A percentile compares a stretch with the other conserved stretches of the same genome.
These are phyloP conservation scores for Gastrolobium bilobum DNA, from an alignment of 306 rosid genomes.

Conservation along the genomic window DNA sequence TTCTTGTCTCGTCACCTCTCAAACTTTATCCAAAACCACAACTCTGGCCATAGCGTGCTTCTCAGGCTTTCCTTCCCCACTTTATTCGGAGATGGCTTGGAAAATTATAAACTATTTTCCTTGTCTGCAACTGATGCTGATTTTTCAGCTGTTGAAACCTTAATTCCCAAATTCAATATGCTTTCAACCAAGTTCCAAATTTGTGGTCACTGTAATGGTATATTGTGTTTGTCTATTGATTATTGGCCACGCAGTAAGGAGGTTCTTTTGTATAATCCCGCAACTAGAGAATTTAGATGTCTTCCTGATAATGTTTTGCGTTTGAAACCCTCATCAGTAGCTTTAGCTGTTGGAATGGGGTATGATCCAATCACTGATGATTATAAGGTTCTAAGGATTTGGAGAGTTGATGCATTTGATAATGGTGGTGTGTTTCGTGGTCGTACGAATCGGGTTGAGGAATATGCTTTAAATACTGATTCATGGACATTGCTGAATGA, in stretches of 20 bases:
- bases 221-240: slow-evolving; percentile 42
- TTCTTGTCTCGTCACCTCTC: slow-evolving; percentile 37
- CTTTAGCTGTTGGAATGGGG: slow-evolving; percentile 51
- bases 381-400: slow-evolving; percentile 43
- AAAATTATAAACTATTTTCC: slow-evolving; percentile 33
- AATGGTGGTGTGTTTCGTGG: neutral
- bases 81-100: neutral
- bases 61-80: slow-evolving; percentile 40
- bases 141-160: slow-evolving; percentile 15
- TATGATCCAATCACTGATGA: slow-evolving; percentile 40
- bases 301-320: slow-evolving; percentile 31
- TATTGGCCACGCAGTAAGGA: slow-evolving; percentile 20
- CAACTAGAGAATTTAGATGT: slow-evolving; percentile 34
- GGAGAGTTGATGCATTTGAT: slow-evolving; percentile 6
- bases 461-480: slow-evolving; percentile 40
- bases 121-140: slow-evolving; percentile 3
- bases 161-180: slow-evolving; percentile 15
- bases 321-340: slow-evolving; percentile 6
- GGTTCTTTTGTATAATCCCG: slow-evolving; percentile 43
- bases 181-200: slow-evolving; percentile 38
- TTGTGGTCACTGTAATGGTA: slow-evolving; percentile 45
- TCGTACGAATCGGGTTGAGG: slow-evolving; percentile 26
- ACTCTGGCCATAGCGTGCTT: neutral
- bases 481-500: slow-evolving; percentile 33
- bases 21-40: slow-evolving; percentile 29